These are phyloP conservation scores for Aspergillaceae sp. DNA, from an alignment of 2,329 filamentous ascomycete species.

Conservation along the genomic window DNA sequence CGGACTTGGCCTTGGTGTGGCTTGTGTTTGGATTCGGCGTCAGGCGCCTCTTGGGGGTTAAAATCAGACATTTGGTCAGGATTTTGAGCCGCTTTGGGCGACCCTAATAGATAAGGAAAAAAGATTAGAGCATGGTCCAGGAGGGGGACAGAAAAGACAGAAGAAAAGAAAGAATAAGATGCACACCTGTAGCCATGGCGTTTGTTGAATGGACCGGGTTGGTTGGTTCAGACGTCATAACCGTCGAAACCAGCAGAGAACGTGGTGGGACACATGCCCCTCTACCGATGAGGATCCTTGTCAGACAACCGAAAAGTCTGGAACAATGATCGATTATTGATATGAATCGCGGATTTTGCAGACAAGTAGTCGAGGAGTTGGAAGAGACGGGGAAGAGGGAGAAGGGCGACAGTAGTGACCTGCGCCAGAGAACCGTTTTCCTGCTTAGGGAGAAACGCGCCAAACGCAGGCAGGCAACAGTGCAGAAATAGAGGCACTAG, in stretches of 20 bases:
- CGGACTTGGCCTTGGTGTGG: slow-evolving; percentile 46
- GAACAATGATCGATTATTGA: no score
- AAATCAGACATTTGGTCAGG: slow-evolving; percentile 15
- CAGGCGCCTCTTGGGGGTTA: slow-evolving; percentile 15
- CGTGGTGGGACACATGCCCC: slow-evolving; percentile 27
- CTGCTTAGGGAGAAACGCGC: no score
- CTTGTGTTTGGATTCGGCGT: slow-evolving; percentile 21
- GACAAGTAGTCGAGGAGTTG: not conserved
- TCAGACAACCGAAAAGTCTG: not conserved
- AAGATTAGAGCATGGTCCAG: slow-evolving; percentile 6
- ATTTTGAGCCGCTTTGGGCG: slow-evolving; percentile 9
- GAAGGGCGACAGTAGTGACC: no score
- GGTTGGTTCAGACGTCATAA: slow-evolving; percentile 31
- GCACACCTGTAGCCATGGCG: slow-evolving; percentile 24
- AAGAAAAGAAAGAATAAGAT: slow-evolving; percentile 9
- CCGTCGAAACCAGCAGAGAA: slow-evolving; percentile 15
- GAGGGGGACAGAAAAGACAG: not conserved
- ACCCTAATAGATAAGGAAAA: slow-evolving; percentile 7
- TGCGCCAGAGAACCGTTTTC: no score
- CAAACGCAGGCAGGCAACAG: no score
- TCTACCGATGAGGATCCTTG: slow-evolving; percentile 9
- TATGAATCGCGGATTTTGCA: no score
- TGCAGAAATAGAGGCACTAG: no score
- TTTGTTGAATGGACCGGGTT: slow-evolving; percentile 18
- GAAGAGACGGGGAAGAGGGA: slow-evolving; percentile 3